Base-by-base conservation (phyloP, 441 rosid species). In the Adansonia madagascariensis region DNA sequence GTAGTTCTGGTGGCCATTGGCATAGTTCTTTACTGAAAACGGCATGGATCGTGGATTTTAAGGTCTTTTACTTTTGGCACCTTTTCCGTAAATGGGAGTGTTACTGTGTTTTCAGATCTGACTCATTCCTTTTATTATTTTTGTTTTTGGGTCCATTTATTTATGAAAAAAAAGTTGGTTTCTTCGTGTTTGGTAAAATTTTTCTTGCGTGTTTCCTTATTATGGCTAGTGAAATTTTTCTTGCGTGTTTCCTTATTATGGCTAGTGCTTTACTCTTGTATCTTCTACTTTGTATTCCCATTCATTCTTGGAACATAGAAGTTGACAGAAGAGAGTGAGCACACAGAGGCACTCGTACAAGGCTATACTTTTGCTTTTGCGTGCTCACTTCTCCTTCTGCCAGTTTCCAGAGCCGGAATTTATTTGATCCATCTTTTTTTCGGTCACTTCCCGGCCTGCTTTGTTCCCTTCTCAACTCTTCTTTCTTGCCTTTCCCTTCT, bases 321-420 rank as follows among this genome's bases (percentile, higher is more conserved):
- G 82, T 88, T 95, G 98, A 95, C 99, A 95, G 99, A 93, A 95
- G 99, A 95, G 99, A 92, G 97, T 89, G 99, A 92, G 98, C 98
- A 95, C 98, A 85, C 93, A 91, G 86, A 85, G 92, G 94, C 88
- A 83, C 71, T 85, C 85, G 89, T 88, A 93, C 89, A 80, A 75
- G 39, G 67, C 72, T 86, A 86, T 91, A 84, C 90, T 79, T 67
- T 77, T 92, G 91, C 95, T 87, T 88, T 89, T 93, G 94, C 82
- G 99, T 95, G 99, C 99, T 92, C 94, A 92, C 85, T 81, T 82
- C 92, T 91, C 97, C 85, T 84, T 80, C 86, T 88, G 99, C 92
- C 98, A 90, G 76, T 78, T 88, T 88, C 90, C 81, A 79, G 78
- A 50, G 81, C 85, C 82, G 76, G 86, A 81, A 81, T 81, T 79